phyloP scores from a whole-genome alignment of 441 rosid genomes.

The Euphorbia celastroides region DNA sequence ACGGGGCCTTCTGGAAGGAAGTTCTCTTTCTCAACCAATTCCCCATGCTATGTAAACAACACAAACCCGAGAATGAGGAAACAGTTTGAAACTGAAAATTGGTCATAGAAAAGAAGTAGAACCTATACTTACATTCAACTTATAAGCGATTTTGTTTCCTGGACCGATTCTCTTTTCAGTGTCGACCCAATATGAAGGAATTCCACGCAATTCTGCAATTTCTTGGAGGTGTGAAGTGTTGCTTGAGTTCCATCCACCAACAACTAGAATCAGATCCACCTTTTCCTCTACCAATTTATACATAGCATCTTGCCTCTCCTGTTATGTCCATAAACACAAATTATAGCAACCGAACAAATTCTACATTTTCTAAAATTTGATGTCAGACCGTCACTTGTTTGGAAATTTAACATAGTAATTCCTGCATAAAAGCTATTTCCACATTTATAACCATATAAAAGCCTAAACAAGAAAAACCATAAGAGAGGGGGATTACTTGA shows the following conservation, averaged over 20 bases:
- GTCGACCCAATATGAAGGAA: constrained; percentile 95
- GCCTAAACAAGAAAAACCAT: too few relatives aligned
- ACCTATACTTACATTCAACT: constrained; percentile 54
- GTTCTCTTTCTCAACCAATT: constrained; percentile 81
- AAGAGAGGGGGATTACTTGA: constrained; percentile 53
- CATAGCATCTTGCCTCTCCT: constrained; percentile 99
- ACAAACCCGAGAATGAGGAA: not conserved
- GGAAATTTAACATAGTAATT: too few relatives aligned
- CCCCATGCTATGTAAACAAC: constrained; percentile 59
- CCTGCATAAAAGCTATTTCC: too few relatives aligned
- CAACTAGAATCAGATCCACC: constrained; percentile 77
- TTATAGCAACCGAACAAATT: not conserved
- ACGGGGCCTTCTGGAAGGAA: constrained; percentile 87
- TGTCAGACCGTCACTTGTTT: too few relatives aligned
- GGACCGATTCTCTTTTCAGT: constrained; percentile 84
- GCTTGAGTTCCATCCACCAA: constrained; percentile 98
- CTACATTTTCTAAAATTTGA: not conserved
- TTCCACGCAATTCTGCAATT: constrained; percentile 76
- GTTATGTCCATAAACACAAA: constrained; percentile 17
- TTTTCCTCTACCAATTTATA: constrained; percentile 81
- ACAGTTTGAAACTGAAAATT: not conserved
- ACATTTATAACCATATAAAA: too few relatives aligned
- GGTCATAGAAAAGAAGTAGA: constrained; percentile 1
- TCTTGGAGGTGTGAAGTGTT: constrained; percentile 99
- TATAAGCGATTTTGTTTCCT: constrained; percentile 84